Evolutionary conservation across 176 grass and related monocot species (phyloP).

Genomic region (Rhynchospora pubera): DNA sequence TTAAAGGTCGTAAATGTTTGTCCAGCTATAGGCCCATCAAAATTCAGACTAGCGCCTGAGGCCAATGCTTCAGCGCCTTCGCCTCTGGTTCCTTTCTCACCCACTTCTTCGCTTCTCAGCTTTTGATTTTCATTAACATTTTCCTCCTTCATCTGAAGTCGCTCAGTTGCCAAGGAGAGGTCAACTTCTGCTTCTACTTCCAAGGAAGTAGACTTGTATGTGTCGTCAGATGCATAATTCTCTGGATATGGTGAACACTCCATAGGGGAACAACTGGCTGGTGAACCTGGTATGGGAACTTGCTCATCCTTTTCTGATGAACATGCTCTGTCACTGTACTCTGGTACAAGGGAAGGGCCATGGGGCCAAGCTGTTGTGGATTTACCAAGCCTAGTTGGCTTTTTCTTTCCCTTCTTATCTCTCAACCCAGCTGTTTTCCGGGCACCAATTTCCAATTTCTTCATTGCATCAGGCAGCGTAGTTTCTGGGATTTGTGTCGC

Average conservation of each 20-base stretch:
- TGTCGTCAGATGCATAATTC: constrained; percentile 25
- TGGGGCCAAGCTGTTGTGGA: constrained; percentile 20
- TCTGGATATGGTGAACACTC: constrained; percentile 68
- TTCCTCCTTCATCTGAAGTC: constrained; percentile 40
- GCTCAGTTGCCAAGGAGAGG: constrained; percentile 44
- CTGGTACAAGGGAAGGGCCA: constrained; percentile 23
- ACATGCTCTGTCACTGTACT: constrained; percentile 15
- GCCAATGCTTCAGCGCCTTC: constrained; percentile 29
- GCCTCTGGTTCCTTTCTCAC: constrained; percentile 11
- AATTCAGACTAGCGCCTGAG: constrained; percentile 42
- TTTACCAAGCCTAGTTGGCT: constrained; percentile 37
- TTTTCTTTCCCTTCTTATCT: constrained; percentile 56
- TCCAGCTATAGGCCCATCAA: constrained; percentile 28
- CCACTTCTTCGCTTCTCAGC: constrained; percentile 12
- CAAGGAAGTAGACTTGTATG: not conserved
- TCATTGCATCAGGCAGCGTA: constrained; percentile 49
- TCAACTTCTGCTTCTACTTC: constrained; percentile 35
- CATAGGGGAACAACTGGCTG: constrained; percentile 75
- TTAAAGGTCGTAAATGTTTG: constrained; percentile 30
- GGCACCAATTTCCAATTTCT: constrained; percentile 49
- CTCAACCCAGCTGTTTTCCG: constrained; percentile 43
- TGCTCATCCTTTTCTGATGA: constrained; percentile 7
- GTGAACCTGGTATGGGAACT: constrained; percentile 26
- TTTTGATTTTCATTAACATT: constrained; percentile 12
- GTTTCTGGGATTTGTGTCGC: constrained; percentile 21